phyloP scores from a whole-genome alignment of 1,139 yeast genomes.

The Geotrichum australiense region DNA sequence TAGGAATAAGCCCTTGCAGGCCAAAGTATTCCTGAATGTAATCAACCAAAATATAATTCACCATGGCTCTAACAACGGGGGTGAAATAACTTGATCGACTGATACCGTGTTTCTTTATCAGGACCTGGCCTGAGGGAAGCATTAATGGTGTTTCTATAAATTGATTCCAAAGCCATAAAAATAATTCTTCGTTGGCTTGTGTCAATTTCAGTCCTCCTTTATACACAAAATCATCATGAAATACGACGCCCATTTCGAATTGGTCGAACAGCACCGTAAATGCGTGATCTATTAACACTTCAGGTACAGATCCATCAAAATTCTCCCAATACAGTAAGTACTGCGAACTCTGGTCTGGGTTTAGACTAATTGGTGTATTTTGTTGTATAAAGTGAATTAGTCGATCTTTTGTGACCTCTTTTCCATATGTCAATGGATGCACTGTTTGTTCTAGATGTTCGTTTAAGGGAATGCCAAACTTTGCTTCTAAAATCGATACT shows the following conservation, averaged over 20 bases:
- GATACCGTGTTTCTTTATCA: slow-evolving; percentile 1
- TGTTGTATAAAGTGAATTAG: slow-evolving; percentile 1
- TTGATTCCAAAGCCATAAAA: slow-evolving; percentile 2
- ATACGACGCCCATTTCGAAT: neutral
- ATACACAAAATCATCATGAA: slow-evolving; percentile 5
- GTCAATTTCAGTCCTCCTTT: neutral
- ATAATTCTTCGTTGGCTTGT: slow-evolving; percentile 2
- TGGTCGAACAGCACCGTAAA: neutral
- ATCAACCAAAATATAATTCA: neutral
- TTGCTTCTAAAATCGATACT: slow-evolving; percentile 5
- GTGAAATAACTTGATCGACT: slow-evolving; percentile 2
- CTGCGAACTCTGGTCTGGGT: neutral
- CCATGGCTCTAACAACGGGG: slow-evolving; percentile 2
- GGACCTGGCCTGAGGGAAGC: slow-evolving; percentile 1
- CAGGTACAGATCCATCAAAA: slow-evolving; percentile 2
- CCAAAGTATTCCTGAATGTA: slow-evolving; percentile 3
- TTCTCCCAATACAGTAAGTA: slow-evolving; percentile 3
- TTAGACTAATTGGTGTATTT: neutral
- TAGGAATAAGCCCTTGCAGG: slow-evolving; percentile 2
- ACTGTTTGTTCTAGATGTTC: slow-evolving; percentile 3
- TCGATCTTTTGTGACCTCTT: slow-evolving; percentile 2
- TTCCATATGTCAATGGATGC: slow-evolving; percentile 1
- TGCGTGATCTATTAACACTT: neutral
- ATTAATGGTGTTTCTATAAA: slow-evolving; percentile 2
- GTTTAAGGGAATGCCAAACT: slow-evolving; percentile 5